Evolutionary conservation across 768 basidiomycete genomes (phyloP).

Genomic region (Suillus spraguei): DNA sequence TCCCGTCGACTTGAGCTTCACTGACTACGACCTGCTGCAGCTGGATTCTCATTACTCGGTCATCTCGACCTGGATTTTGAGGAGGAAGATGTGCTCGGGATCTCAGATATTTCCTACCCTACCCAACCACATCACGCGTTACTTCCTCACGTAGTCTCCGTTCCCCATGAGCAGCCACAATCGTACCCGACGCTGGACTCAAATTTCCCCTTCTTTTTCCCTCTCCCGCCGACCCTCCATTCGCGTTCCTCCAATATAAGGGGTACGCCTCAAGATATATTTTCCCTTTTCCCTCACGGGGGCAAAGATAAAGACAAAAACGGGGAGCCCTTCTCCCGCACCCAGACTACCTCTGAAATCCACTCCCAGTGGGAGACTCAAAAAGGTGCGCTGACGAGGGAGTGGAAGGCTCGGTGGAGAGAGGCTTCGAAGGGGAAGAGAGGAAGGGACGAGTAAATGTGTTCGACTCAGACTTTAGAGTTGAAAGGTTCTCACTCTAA

Average conservation of each 20-base stretch:
- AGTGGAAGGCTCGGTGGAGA: slow-evolving; percentile 76
- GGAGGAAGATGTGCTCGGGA: slow-evolving; percentile 51
- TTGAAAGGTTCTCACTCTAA: not conserved
- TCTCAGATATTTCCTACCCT: slow-evolving; percentile 26
- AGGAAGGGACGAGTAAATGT: slow-evolving; percentile 43
- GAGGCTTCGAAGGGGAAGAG: slow-evolving; percentile 69
- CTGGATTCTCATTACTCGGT: slow-evolving; percentile 72
- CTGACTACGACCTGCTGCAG: slow-evolving; percentile 31
- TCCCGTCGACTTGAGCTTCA: not conserved
- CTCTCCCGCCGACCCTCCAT: slow-evolving; percentile 36
- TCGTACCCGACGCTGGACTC: slow-evolving; percentile 47
- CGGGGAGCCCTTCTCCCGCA: not conserved
- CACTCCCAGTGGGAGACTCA: slow-evolving; percentile 68
- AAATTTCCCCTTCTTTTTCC: slow-evolving; percentile 66
- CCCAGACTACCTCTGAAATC: slow-evolving; percentile 43
- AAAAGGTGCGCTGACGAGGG: slow-evolving; percentile 66
- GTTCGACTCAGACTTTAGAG: not conserved
- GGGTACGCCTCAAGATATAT: slow-evolving; percentile 24
- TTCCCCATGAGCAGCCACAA: slow-evolving; percentile 14
- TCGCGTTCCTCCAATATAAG: slow-evolving; percentile 19
- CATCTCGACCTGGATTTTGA: slow-evolving; percentile 77
- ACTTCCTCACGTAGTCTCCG: slow-evolving; percentile 5
- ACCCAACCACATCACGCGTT: slow-evolving; percentile 9
- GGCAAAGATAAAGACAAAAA: not conserved
- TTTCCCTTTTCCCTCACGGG: slow-evolving; percentile 23